Percentiles rank a stretch among this genome's conserved stretches.
phyloP scores from a whole-genome alignment of 371 early-diverging fungal genomes.

The Rhizopus stolonifer region DNA sequence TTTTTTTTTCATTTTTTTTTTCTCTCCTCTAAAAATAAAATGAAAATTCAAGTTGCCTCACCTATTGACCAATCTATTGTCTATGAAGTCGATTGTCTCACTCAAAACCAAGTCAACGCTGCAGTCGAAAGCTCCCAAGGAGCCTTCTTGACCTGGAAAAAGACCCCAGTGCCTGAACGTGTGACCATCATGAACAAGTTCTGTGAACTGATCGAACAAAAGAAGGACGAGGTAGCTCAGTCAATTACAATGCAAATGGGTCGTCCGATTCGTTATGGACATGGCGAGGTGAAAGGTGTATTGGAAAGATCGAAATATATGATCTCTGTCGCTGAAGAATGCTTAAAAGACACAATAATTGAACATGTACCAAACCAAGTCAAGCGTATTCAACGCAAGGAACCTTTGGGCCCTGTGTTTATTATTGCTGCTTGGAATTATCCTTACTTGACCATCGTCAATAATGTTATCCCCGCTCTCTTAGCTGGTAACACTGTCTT shows the following conservation, averaged over 20 bases:
- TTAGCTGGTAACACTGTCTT: conserved; percentile 80
- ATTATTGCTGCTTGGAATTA: conserved; percentile 78
- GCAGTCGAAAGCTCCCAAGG: conserved; percentile 40
- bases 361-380: conserved; percentile 43
- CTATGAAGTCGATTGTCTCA: conserved; percentile 30
- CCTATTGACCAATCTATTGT: conserved; percentile 35
- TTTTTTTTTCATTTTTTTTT: conserved; percentile 1
- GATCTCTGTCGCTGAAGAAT: conserved; percentile 68
- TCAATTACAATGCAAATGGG: conserved; percentile 76
- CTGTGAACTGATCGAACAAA: conserved; percentile 55
- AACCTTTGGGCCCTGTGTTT: conserved; percentile 61
- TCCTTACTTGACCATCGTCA: conserved; percentile 63
- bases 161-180: conserved; percentile 54
- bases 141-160: conserved; percentile 58
- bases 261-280: conserved; percentile 71
- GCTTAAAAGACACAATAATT: conserved; percentile 58
- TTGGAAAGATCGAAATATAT: conserved; percentile 71
- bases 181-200: conserved; percentile 56
- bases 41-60: conserved; percentile 37
- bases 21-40: neutral
- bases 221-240: conserved; percentile 59
- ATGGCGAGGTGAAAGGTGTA: conserved; percentile 74
- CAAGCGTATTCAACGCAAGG: conserved; percentile 68
- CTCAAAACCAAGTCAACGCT: conserved; percentile 43
- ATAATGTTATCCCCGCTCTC: conserved; percentile 77